Percentiles rank a stretch among this genome's conserved stretches.
phyloP scores from a whole-genome alignment of 129 eudicot genomes.

The Tagetes patula region DNA sequence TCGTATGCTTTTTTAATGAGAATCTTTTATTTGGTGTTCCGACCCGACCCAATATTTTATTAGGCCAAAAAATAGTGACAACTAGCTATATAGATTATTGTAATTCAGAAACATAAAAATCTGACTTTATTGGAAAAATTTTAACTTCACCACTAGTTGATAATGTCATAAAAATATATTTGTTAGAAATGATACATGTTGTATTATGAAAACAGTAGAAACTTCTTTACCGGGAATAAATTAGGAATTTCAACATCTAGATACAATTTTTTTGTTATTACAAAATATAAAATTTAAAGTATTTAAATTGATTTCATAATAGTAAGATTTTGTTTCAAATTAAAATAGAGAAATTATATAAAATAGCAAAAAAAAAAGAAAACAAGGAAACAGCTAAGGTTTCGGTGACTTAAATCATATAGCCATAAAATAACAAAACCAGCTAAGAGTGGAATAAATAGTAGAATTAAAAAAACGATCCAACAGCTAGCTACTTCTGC shows the following conservation, averaged over 20 bases:
- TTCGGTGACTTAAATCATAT: slow-evolving; percentile 31
- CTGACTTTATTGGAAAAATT: no score
- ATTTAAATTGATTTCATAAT: background rate
- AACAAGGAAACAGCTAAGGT: slow-evolving; percentile 33
- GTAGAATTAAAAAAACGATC: slow-evolving; percentile 25
- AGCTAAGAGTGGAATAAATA: slow-evolving; percentile 33
- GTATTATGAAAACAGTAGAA: background rate
- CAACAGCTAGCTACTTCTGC: slow-evolving; percentile 40
- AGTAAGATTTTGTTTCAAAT: no score
- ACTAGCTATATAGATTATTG: no score
- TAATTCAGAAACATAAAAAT: no score
- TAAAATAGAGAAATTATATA: background rate
- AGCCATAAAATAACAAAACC: slow-evolving; percentile 30
- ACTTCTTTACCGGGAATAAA: background rate
- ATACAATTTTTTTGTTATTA: no score
- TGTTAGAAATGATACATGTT: background rate
- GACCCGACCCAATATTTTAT: background rate
- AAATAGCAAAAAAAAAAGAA: background rate
- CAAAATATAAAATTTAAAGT: background rate
- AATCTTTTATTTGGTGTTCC: background rate
- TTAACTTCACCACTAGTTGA: no score
- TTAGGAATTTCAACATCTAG: background rate
- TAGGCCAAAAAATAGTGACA: no score
- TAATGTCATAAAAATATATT: background rate
- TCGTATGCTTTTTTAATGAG: no score